A percentile compares a stretch with the other conserved stretches of the same genome.
These are phyloP conservation scores for Zea mays DNA, from an alignment of 176 grass and related monocot species.

Conservation along the genomic window DNA sequence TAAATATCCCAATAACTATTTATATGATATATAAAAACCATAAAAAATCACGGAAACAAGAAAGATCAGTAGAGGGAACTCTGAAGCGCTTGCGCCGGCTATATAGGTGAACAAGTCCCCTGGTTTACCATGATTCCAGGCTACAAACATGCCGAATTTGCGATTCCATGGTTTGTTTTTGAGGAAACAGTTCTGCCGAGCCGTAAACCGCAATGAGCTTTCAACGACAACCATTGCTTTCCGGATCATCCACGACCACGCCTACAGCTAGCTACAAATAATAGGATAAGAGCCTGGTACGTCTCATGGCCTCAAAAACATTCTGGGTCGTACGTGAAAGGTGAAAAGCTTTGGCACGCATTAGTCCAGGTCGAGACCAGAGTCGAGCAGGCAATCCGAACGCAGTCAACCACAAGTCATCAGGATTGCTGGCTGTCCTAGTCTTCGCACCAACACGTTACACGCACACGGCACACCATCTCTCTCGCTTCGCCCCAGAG, in stretches of 20 bases:
- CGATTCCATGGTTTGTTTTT: conserved; percentile 27
- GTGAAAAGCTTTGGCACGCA: neutral
- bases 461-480: no score
- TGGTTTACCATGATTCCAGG: conserved; percentile 16
- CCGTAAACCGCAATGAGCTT: neutral
- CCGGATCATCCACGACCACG: conserved; percentile 8
- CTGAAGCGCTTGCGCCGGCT: neutral
- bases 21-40: no score
- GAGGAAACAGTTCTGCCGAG: neutral
- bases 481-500: neutral
- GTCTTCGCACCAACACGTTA: no score
- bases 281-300: neutral
- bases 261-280: neutral
- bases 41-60: neutral
- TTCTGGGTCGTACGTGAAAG: neutral
- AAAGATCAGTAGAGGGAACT: neutral
- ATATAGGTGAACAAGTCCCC: neutral
- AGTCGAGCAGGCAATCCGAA: neutral
- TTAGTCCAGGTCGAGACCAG: neutral
- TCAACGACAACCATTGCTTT: conserved; percentile 29
- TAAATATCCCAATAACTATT: no score
- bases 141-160: neutral
- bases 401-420: neutral
- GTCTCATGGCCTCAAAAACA: neutral
- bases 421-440: no score